These are phyloP conservation scores for Chaetomiaceae sp. DNA, from an alignment of 2,329 filamentous ascomycete species.

Conservation along the genomic window DNA sequence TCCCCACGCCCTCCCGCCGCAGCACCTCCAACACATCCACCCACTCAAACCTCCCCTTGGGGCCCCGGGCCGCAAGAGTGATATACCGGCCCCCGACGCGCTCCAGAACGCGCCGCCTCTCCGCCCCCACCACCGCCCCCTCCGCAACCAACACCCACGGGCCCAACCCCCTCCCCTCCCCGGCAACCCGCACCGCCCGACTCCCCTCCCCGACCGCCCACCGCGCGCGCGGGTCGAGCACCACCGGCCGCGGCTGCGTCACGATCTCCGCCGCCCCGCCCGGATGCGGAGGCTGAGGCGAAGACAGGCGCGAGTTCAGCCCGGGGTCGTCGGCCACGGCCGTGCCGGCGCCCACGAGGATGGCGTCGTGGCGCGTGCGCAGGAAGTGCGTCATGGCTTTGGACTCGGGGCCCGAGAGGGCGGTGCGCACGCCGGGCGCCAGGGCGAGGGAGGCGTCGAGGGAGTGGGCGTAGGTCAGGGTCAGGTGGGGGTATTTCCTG, in stretches of 20 bases:
- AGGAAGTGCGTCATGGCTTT: conserved; percentile 94
- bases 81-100: conserved; percentile 52
- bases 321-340: conserved; percentile 80
- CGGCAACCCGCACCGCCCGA: conserved; percentile 63
- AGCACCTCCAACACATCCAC: conserved; percentile 57
- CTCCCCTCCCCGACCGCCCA: conserved; percentile 60
- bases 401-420: conserved; percentile 74
- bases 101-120: conserved; percentile 41
- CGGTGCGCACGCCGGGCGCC: conserved; percentile 73
- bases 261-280: not conserved
- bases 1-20: conserved; percentile 57
- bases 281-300: too few species aligned
- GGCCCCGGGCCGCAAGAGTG: conserved; percentile 31
- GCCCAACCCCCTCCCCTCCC: conserved; percentile 61
- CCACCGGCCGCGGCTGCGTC: conserved; percentile 70
- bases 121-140: conserved; percentile 41
- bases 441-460: conserved; percentile 78
- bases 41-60: conserved; percentile 54
- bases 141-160: conserved; percentile 65
- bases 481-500: conserved; percentile 50
- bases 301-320: conserved; percentile 71
- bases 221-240: conserved; percentile 74
- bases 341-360: conserved; percentile 80
- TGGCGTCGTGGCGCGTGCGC: conserved; percentile 75
- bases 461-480: conserved; percentile 85